Percentiles rank a stretch among this genome's conserved stretches.
Conservation (phyloP, 2,329 filamentous ascomycete species). For the Talaromyces sp. region DNA sequence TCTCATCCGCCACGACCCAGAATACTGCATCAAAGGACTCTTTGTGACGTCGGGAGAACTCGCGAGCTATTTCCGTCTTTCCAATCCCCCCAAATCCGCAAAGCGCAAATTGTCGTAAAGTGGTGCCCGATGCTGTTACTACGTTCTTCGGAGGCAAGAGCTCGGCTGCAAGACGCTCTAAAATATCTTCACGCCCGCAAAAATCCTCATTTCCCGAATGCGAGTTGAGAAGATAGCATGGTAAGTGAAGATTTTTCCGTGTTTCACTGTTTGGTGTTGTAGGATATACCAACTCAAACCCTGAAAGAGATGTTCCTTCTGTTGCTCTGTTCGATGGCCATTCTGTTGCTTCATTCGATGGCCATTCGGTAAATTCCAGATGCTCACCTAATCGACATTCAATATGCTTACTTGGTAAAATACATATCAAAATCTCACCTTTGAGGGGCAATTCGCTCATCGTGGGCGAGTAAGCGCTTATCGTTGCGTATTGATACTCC, state of each 20-base stretch:
- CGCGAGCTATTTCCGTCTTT: slow-evolving; percentile 27
- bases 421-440: too few relatives aligned
- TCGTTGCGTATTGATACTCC: too few relatives aligned
- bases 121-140: slow-evolving; percentile 14
- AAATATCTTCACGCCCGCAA: slow-evolving; percentile 21
- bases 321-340: not conserved
- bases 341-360: not conserved
- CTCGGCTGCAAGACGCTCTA: slow-evolving; percentile 19
- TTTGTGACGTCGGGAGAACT: slow-evolving; percentile 22
- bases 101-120: slow-evolving; percentile 20
- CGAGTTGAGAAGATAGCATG: not conserved
- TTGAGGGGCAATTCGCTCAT: too few relatives aligned
- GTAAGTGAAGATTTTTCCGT: not conserved
- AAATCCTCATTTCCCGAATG: slow-evolving; percentile 17
- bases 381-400: too few relatives aligned
- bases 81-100: slow-evolving; percentile 22
- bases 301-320: slow-evolving; percentile 1
- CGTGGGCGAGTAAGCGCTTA: too few relatives aligned
- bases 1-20: slow-evolving; percentile 28
- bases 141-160: slow-evolving; percentile 19
- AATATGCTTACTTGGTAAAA: too few relatives aligned
- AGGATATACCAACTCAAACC: not conserved
- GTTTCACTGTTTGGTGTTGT: not conserved
- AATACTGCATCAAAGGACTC: slow-evolving; percentile 27
- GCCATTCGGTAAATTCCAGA: not conserved